phyloP scores from a whole-genome alignment of 768 basidiomycete genomes.

The Stropharia rugosoannulata region DNA sequence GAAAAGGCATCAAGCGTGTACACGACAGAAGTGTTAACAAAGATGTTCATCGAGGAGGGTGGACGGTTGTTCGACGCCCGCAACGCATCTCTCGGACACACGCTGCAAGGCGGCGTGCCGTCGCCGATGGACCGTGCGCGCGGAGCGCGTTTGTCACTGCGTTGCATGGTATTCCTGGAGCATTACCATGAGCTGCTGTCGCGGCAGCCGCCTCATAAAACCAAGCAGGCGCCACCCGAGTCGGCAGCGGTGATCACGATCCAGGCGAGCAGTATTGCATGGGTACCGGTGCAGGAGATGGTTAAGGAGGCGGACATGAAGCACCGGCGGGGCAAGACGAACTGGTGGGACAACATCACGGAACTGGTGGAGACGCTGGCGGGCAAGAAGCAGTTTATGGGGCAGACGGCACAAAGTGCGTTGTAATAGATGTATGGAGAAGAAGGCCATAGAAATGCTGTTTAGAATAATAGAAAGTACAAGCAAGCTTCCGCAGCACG shows the following conservation, averaged over 20 bases:
- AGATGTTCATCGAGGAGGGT: constrained; percentile 97
- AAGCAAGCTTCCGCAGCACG: too few species aligned
- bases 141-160: constrained; percentile 84
- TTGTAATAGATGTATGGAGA: constrained; percentile 8
- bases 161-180: constrained; percentile 95
- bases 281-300: constrained; percentile 87
- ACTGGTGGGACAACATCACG: constrained; percentile 78
- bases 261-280: constrained; percentile 75
- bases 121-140: constrained; percentile 93
- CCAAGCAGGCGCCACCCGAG: constrained; percentile 56
- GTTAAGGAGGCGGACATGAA: constrained; percentile 86
- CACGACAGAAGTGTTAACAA: constrained; percentile 87
- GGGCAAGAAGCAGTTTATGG: constrained; percentile 59
- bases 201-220: constrained; percentile 44
- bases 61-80: constrained; percentile 89
- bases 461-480: not conserved
- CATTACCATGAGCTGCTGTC: constrained; percentile 62
- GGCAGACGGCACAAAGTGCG: constrained; percentile 9
- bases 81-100: constrained; percentile 95
- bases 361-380: constrained; percentile 73
- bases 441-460: constrained; percentile 18
- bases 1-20: constrained; percentile 88
- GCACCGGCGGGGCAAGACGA: constrained; percentile 74
- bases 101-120: constrained; percentile 93
- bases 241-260: constrained; percentile 91